A percentile compares a stretch with the other conserved stretches of the same genome.
Conservation (phyloP, 495 filamentous ascomycete species). For the Penicillium verhagenii region DNA sequence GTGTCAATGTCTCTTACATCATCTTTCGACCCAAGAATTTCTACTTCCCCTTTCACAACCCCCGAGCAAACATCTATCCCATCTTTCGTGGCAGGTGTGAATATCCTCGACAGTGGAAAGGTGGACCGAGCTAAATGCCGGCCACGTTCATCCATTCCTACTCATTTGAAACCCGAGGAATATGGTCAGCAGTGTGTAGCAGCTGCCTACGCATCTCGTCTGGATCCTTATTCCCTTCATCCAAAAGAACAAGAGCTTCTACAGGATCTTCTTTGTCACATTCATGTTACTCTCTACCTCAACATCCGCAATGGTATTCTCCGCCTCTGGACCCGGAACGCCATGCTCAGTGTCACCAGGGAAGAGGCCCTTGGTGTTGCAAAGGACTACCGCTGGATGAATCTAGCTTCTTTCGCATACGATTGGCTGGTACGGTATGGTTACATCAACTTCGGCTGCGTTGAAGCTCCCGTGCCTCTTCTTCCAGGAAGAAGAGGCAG, state of each 20-base stretch:
- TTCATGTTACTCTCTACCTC: constrained; percentile 92
- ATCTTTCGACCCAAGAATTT: constrained; percentile 26
- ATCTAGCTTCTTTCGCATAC: constrained; percentile 82
- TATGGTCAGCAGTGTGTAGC: constrained; percentile 86
- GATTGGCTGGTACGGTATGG: constrained; percentile 89
- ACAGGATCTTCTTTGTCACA: constrained; percentile 74
- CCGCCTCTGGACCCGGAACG: constrained; percentile 86
- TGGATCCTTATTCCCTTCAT: constrained; percentile 88
- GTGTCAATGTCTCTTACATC: constrained; percentile 28
- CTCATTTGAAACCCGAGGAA: constrained; percentile 64
- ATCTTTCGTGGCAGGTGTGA: constrained; percentile 9
- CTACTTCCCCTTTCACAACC: constrained; percentile 30
- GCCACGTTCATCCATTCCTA: constrained; percentile 79
- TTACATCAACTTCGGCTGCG: constrained; percentile 96
- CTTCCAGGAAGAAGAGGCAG: constrained; percentile 42
- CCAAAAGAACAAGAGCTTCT: constrained; percentile 79
- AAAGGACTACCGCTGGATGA: constrained; percentile 87
- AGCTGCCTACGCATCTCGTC: constrained; percentile 82
- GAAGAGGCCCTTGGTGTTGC: constrained; percentile 93
- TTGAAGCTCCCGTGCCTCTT: constrained; percentile 56
- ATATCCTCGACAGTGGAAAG: constrained; percentile 18
- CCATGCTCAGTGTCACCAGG: constrained; percentile 77
- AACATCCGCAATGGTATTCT: constrained; percentile 97
- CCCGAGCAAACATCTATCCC: constrained; percentile 18
- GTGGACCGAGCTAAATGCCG: constrained; percentile 35